These are phyloP conservation scores for Mallotus repandus DNA, from an alignment of 441 rosid genomes.

Conservation along the genomic window DNA sequence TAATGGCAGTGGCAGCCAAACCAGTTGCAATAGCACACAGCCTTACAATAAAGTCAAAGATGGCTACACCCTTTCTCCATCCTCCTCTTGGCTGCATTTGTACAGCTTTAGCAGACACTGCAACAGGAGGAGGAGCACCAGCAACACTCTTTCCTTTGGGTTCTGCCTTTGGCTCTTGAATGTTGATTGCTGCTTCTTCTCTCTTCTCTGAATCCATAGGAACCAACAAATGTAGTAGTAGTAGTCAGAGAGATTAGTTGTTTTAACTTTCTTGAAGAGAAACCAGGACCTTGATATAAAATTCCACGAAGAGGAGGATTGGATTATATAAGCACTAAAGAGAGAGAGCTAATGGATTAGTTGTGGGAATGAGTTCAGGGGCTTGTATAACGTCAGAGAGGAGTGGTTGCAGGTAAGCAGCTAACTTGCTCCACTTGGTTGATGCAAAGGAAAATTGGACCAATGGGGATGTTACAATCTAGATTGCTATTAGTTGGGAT, in stretches of 20 bases:
- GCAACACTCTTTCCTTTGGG: constrained; percentile 50
- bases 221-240: background rate
- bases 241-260: background rate
- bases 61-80: constrained; percentile 55
- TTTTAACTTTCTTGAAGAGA: background rate
- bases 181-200: constrained; percentile 26
- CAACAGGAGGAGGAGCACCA: constrained; percentile 28
- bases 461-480: background rate
- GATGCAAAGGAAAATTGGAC: background rate
- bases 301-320: background rate
- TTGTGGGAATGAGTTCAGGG: background rate
- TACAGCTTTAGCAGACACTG: constrained; percentile 11
- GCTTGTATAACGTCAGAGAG: constrained; percentile 15
- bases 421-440: constrained; percentile 38
- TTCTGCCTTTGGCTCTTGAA: constrained; percentile 32
- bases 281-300: background rate
- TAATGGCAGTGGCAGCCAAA: constrained; percentile 57
- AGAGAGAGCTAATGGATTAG: constrained; percentile 25
- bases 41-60: constrained; percentile 60
- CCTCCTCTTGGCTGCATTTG: constrained; percentile 25
- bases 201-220: constrained; percentile 32
- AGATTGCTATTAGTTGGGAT: background rate
- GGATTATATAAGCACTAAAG: background rate
- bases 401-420: constrained; percentile 26
- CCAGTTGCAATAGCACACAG: constrained; percentile 56